Conservation (phyloP, 2,329 filamentous ascomycete genomes). For the Alternaria sp. region DNA sequence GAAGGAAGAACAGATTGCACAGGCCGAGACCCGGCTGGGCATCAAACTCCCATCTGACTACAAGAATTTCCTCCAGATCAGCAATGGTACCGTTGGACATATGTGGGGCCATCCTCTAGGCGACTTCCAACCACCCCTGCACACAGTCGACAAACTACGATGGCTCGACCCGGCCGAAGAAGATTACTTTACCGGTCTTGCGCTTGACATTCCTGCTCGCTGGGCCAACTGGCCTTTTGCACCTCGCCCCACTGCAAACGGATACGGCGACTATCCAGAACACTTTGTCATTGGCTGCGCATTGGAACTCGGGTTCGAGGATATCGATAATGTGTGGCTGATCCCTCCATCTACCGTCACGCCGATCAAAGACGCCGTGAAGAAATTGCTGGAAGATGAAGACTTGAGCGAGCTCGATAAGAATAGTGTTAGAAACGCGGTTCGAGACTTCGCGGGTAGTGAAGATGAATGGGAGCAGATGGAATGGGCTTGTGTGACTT, state of each 20-base stretch:
- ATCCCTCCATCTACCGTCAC: neutral
- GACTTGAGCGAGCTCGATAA: neutral
- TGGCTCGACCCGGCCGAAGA: neutral
- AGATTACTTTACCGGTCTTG: neutral
- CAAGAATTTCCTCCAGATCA: neutral
- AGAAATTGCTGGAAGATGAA: neutral
- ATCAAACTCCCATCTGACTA: too few relatives aligned
- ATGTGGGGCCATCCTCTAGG: neutral
- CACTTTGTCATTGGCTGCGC: neutral
- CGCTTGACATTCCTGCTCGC: neutral
- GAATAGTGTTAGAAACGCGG: neutral
- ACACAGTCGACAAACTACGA: neutral
- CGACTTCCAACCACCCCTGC: neutral
- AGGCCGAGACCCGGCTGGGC: too few relatives aligned
- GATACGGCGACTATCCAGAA: neutral
- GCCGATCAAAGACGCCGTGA: neutral
- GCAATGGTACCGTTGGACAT: neutral
- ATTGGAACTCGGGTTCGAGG: neutral
- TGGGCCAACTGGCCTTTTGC: neutral
- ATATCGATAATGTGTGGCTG: neutral
- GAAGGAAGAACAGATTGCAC: too few relatives aligned
- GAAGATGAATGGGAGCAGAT: neutral
- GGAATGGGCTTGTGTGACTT: neutral
- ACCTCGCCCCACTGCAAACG: neutral
- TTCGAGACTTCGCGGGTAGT: neutral